Conservation (phyloP, 345 rosid species). For the Garcia nutans region DNA sequence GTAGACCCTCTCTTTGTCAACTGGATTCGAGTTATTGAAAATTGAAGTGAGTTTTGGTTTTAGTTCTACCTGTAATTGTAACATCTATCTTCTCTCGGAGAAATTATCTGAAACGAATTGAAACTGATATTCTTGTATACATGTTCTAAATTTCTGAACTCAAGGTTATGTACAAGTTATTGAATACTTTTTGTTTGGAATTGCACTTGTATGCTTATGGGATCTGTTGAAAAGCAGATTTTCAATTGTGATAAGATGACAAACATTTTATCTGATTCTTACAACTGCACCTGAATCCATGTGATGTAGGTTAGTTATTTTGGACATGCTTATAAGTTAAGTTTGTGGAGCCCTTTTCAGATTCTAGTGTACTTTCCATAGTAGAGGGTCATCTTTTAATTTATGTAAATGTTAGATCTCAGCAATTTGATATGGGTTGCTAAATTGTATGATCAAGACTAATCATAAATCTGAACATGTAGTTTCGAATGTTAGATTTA, state of each 20-base stretch:
- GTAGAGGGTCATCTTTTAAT: background rate
- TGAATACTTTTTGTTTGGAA: background rate
- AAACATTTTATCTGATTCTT: background rate
- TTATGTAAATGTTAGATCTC: background rate
- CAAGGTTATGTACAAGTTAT: background rate
- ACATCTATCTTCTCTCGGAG: background rate
- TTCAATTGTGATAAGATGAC: background rate
- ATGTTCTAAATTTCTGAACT: background rate
- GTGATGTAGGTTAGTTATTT: background rate
- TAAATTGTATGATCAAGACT: slow-evolving; percentile 4
- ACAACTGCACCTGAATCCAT: background rate
- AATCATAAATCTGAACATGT: background rate
- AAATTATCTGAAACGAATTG: background rate
- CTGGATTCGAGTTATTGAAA: background rate
- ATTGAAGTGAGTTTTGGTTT: background rate
- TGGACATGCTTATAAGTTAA: background rate
- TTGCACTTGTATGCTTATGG: background rate
- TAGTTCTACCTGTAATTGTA: background rate
- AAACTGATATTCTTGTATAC: background rate
- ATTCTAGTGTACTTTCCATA: background rate
- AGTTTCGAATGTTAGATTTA: slow-evolving; percentile 4
- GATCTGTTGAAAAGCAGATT: background rate
- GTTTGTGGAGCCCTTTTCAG: background rate
- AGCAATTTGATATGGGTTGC: background rate
- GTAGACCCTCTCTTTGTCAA: background rate